Base-by-base conservation (phyloP, 2,329 filamentous ascomycete genomes). In the Penicillium sp. region DNA sequence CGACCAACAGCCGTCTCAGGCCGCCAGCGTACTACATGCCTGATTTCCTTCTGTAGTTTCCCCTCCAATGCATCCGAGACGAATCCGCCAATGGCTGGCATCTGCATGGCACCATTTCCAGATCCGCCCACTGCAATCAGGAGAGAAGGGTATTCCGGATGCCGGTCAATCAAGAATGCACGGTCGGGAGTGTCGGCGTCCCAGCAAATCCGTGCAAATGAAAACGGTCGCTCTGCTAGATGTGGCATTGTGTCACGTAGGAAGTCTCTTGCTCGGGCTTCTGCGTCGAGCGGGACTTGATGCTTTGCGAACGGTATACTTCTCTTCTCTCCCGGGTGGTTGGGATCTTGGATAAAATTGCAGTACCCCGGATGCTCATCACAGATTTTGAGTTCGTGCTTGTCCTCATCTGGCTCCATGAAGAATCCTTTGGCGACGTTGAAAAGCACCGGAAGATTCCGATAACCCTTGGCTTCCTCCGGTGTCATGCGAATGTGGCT, bases 321-420 rank as follows among this genome's bases (percentile, higher is more conserved):
- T 18, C 62, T 60, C 28, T 61, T 56, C 22, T 69, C 62, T 7
- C 65, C 69, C 7, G 45, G 41, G 28, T 61, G 51, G 14, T 48
- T 33, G 0, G 62, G 51, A 25, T 68, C 61, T 0, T 53, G 49
- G 9, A 75, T 56, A 39, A 74, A 77, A 51, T 82, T 81, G 49
- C 75, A 77, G 55, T 82, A 83, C 3, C 80, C 80, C 0, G 80
- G 80, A 51, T 82, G 80, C 56, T 83, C 79, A 54, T 83, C 80
- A 48, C 68, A 70, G 35, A 73, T 68, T 50, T 72, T 73, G 2
- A 73, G 63, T 54, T 73, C 55, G 66, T 69, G 56, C 69, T 64
- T 66, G 9, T 72, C 66, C 38, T 66, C 65, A 61, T 81, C 48
- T 68, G 72, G 46, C 50, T 79, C 76, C 63, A 79, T 79, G 64